These are phyloP conservation scores for Backusella sp. DNA, from an alignment of 192 early-diverging fungal genomes.

Conservation along the genomic window DNA sequence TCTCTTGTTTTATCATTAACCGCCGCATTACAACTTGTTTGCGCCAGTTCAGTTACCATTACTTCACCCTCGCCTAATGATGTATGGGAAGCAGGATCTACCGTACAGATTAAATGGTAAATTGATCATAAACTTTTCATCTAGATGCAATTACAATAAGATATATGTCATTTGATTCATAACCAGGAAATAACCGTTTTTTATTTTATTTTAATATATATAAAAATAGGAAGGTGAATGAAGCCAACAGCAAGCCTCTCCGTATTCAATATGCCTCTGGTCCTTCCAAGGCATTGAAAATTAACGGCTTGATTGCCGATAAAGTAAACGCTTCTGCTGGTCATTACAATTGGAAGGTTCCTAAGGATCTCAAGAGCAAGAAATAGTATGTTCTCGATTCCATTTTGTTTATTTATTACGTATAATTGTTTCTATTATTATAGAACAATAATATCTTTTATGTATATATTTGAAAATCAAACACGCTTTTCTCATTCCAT, in stretches of 20 bases:
- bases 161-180: background rate
- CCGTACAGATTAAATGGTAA: conserved; percentile 23
- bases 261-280: conserved; percentile 11
- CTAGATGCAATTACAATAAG: background rate
- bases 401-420: background rate
- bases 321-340: background rate
- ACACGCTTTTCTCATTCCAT: background rate
- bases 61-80: conserved; percentile 8
- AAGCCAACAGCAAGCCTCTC: background rate
- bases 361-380: conserved; percentile 8
- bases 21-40: background rate
- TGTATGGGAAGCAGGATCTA: conserved; percentile 9
- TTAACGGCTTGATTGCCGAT: conserved; percentile 18
- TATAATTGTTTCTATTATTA: background rate
- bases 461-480: background rate
- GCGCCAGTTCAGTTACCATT: conserved; percentile 5
- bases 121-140: background rate
- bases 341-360: conserved; percentile 12
- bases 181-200: background rate
- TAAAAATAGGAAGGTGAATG: conserved; percentile 9
- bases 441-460: background rate
- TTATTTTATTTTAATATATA: background rate
- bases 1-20: background rate
- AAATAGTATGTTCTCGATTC: conserved; percentile 18
- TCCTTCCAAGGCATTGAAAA: background rate